These are phyloP conservation scores for Boletus vermiculosoides DNA, from an alignment of 768 basidiomycete species.

Conservation along the genomic window DNA sequence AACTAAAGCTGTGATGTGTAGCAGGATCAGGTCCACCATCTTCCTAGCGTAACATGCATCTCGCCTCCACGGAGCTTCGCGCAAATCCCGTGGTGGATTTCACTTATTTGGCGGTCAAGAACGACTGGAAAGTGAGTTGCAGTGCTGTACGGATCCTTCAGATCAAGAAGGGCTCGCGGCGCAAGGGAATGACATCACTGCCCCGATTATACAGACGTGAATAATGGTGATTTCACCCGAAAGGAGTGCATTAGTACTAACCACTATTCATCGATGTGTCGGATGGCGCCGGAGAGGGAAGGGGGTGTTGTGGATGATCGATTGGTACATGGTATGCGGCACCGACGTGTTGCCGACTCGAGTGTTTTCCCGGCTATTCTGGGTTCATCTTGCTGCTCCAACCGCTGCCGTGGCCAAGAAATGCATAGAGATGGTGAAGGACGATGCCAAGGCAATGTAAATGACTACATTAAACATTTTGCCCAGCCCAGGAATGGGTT, in stretches of 20 bases:
- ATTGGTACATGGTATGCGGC: conserved; percentile 45
- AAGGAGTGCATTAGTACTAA: background rate
- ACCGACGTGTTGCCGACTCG: conserved; percentile 40
- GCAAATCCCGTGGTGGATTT: background rate
- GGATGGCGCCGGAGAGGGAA: conserved; percentile 30
- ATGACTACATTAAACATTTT: background rate
- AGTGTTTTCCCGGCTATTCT: conserved; percentile 33
- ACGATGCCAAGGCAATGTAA: background rate
- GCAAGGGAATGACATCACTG: background rate
- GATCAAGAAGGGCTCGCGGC: background rate
- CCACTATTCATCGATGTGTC: conserved; percentile 18
- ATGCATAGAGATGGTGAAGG: conserved; percentile 34
- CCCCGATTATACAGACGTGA: background rate
- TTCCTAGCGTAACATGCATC: conserved; percentile 18
- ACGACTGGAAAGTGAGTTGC: background rate
- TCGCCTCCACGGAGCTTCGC: conserved; percentile 20
- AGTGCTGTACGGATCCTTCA: background rate
- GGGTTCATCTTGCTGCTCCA: conserved; percentile 33
- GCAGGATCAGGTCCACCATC: conserved; percentile 5
- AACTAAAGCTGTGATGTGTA: background rate
- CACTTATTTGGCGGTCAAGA: background rate
- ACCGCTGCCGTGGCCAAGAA: conserved; percentile 36
- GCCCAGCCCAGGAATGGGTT: background rate
- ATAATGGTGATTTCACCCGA: background rate
- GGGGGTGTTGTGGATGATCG: conserved; percentile 38